Percentiles rank a stretch among this genome's conserved stretches.
Conservation (phyloP, 2,329 filamentous ascomycete species). For the Lecanicillium sp. region DNA sequence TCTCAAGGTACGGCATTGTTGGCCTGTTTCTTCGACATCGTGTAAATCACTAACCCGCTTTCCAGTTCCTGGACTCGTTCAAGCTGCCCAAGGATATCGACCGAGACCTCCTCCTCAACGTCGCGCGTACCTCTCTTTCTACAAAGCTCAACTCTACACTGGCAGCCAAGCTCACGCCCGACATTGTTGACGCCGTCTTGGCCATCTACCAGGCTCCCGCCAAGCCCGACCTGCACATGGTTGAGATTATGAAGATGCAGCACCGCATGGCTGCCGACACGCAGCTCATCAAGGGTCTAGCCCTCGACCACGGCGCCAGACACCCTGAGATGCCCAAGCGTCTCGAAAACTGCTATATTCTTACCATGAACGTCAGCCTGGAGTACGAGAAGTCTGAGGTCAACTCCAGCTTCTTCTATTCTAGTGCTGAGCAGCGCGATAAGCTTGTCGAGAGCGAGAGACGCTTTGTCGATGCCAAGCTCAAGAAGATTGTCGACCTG, state of each 20-base stretch:
- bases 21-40: slow-evolving; percentile 3
- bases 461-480: slow-evolving; percentile 89
- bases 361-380: slow-evolving; percentile 91
- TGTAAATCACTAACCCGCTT: slow-evolving; percentile 3
- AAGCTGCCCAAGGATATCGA: slow-evolving; percentile 85
- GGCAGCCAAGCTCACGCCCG: slow-evolving; percentile 84
- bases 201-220: slow-evolving; percentile 82
- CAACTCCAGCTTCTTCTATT: slow-evolving; percentile 99
- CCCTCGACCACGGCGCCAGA: slow-evolving; percentile 87
- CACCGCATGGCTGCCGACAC: slow-evolving; percentile 94
- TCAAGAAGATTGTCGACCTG: slow-evolving; percentile 94
- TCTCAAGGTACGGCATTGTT: slow-evolving; percentile 54
- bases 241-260: slow-evolving; percentile 99
- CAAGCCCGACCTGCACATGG: slow-evolving; percentile 97
- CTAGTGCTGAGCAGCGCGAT: slow-evolving; percentile 89
- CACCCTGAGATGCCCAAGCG: slow-evolving; percentile 98
- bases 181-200: slow-evolving; percentile 93
- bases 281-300: slow-evolving; percentile 87
- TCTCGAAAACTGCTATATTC: slow-evolving; percentile 89
- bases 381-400: slow-evolving; percentile 99
- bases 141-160: slow-evolving; percentile 90
- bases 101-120: slow-evolving; percentile 85
- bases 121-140: slow-evolving; percentile 87
- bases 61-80: slow-evolving; percentile 87
- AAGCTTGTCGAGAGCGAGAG: slow-evolving; percentile 98